Evolutionary conservation across 2,329 filamentous ascomycete species (phyloP).

Genomic region (Verticillium nubilum): DNA sequence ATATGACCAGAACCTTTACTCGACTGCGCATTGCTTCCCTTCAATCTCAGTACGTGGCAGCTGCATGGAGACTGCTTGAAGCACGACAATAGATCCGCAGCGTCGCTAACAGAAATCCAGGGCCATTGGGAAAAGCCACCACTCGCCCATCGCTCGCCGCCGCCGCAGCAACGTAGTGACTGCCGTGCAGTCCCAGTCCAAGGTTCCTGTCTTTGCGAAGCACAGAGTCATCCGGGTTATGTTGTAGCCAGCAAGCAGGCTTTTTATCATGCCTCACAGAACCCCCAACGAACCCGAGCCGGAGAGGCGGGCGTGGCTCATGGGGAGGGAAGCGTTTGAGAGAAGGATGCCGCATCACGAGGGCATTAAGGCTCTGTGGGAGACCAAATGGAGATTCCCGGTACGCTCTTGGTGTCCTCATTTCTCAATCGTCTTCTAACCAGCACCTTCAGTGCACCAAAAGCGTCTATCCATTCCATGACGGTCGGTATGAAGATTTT

Average conservation of each 20-base stretch:
- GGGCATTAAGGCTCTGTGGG: slow-evolving; percentile 61
- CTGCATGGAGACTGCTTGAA: background rate
- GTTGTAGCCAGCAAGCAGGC: slow-evolving; percentile 3
- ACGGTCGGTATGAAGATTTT: slow-evolving; percentile 63
- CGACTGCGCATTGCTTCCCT: slow-evolving; percentile 43
- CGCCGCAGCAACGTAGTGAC: slow-evolving; percentile 20
- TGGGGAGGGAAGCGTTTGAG: slow-evolving; percentile 37
- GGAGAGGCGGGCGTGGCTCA: slow-evolving; percentile 30
- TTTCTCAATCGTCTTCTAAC: background rate
- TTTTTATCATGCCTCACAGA: slow-evolving; percentile 22
- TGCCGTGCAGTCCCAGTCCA: slow-evolving; percentile 15
- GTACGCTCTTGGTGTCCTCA: slow-evolving; percentile 26
- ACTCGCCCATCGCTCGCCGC: slow-evolving; percentile 12
- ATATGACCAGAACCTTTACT: slow-evolving; percentile 35
- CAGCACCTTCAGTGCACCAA: slow-evolving; percentile 40
- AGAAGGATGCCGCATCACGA: slow-evolving; percentile 49
- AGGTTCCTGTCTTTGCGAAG: slow-evolving; percentile 22
- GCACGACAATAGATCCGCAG: background rate
- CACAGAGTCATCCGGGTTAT: slow-evolving; percentile 23
- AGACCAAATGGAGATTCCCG: slow-evolving; percentile 69
- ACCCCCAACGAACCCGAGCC: slow-evolving; percentile 6
- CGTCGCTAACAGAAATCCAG: slow-evolving; percentile 1
- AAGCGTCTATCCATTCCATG: slow-evolving; percentile 70
- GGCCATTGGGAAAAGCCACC: slow-evolving; percentile 3
- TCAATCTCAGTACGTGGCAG: slow-evolving; percentile 37